These are phyloP conservation scores for Chlamydomonas reinhardtii DNA, from an alignment of 163 green algal genomes.

Conservation along the genomic window DNA sequence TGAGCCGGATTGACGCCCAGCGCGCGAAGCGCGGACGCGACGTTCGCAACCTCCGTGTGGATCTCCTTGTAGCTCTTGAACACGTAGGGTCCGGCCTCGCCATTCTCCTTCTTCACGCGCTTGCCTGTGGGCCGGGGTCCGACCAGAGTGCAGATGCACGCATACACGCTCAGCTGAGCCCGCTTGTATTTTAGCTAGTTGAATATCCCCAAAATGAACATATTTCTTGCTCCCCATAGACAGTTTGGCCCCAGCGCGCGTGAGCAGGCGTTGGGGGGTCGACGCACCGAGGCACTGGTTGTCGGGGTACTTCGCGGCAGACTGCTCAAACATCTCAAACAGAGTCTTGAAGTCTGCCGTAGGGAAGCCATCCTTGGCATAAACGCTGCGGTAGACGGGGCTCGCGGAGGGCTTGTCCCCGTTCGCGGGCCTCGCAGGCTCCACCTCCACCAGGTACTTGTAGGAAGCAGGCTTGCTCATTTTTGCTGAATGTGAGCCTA, in stretches of 20 bases:
- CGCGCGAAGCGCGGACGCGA: slow-evolving; percentile 60
- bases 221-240: too few species aligned
- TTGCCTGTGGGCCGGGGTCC: slow-evolving; percentile 30
- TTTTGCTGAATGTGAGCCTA: too few species aligned
- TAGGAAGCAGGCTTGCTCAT: neutral
- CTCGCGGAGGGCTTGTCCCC: slow-evolving; percentile 53
- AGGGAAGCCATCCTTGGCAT: slow-evolving; percentile 59
- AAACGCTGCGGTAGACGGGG: slow-evolving; percentile 57
- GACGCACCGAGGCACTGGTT: slow-evolving; percentile 60
- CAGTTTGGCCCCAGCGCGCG: too few species aligned
- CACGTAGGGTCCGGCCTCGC: slow-evolving; percentile 60
- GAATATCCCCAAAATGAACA: too few species aligned
- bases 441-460: slow-evolving; percentile 36
- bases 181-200: neutral
- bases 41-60: slow-evolving; percentile 57
- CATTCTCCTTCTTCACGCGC: slow-evolving; percentile 52
- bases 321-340: slow-evolving; percentile 69
- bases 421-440: slow-evolving; percentile 42
- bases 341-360: slow-evolving; percentile 63
- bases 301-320: slow-evolving; percentile 60
- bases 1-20: slow-evolving; percentile 58
- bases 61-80: slow-evolving; percentile 77
- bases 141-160: neutral
- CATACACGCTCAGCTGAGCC: neutral
- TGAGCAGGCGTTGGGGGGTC: too few species aligned